Evolutionary conservation across 2,329 filamentous ascomycete species (phyloP).

Genomic region (Penicillium sp.): DNA sequence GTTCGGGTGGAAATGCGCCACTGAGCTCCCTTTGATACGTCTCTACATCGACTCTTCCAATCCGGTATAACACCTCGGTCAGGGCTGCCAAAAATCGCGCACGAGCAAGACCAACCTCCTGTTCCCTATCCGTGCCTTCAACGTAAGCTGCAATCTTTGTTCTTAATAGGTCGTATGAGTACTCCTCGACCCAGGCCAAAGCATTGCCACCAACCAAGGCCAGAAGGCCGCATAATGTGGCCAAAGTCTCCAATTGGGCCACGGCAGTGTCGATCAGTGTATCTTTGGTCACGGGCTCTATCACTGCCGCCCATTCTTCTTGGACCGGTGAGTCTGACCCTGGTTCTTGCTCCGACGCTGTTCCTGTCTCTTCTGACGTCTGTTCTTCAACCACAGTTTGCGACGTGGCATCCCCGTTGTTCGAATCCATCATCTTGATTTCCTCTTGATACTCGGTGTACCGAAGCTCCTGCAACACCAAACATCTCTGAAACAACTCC

Average conservation of each 20-base stretch:
- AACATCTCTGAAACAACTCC: conserved; percentile 56
- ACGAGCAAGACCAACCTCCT: conserved; percentile 52
- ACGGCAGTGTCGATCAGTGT: conserved; percentile 66
- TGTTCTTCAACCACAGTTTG: neutral
- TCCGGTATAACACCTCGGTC: conserved; percentile 55
- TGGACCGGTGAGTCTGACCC: conserved; percentile 33
- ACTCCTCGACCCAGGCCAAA: conserved; percentile 57
- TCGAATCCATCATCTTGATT: conserved; percentile 34
- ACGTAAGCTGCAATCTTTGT: conserved; percentile 54
- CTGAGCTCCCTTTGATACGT: conserved; percentile 50
- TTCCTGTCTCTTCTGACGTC: neutral
- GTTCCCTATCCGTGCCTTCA: conserved; percentile 39
- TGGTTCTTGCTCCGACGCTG: conserved; percentile 16
- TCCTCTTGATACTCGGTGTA: conserved; percentile 46
- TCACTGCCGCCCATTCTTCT: conserved; percentile 63
- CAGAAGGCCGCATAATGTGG: conserved; percentile 48
- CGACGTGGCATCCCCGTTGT: conserved; percentile 11
- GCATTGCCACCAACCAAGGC: conserved; percentile 39
- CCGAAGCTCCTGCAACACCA: conserved; percentile 50
- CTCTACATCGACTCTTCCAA: conserved; percentile 45
- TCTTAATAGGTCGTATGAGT: conserved; percentile 50
- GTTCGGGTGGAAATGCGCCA: conserved; percentile 36
- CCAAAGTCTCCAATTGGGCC: conserved; percentile 58
- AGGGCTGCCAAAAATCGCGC: conserved; percentile 56
- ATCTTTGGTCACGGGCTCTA: conserved; percentile 61